Conservation (phyloP, 768 basidiomycete species). For the Leccinum aurantiacum region DNA sequence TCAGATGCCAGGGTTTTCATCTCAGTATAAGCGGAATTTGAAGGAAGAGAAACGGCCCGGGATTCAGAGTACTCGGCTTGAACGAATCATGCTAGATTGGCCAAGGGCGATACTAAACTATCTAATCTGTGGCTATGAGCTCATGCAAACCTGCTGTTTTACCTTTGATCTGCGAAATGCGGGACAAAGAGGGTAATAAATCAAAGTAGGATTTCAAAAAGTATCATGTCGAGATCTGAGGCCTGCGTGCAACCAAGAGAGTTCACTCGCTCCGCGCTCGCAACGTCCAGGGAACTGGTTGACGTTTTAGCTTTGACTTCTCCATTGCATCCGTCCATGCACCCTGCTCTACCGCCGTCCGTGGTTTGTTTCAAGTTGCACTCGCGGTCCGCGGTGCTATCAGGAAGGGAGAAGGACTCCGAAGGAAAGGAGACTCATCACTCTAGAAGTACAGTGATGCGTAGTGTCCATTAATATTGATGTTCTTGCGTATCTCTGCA, state of each 20-base stretch:
- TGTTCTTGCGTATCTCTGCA: background rate
- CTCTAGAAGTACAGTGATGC: background rate
- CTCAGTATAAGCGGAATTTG: background rate
- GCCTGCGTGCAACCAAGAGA: background rate
- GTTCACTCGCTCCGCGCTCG: background rate
- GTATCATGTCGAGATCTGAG: background rate
- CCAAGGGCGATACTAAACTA: no score
- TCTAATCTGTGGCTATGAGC: no score
- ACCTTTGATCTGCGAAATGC: background rate
- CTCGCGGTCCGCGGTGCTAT: background rate
- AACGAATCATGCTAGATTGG: background rate
- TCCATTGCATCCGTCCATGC: background rate
- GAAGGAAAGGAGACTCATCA: background rate
- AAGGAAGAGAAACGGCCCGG: background rate
- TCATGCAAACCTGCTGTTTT: background rate
- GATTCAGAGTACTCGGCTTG: background rate
- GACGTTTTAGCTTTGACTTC: background rate
- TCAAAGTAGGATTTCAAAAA: background rate
- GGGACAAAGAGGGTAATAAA: no score
- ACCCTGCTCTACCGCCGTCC: background rate
- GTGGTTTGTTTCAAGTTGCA: background rate
- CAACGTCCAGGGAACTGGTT: background rate
- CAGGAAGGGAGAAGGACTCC: background rate
- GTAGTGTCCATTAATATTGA: background rate
- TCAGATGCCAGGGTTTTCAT: background rate